A percentile compares a stretch with the other conserved stretches of the same genome.
Evolutionary conservation across 2,329 filamentous ascomycete genomes (phyloP).

Genomic region (Penicillium capsulatum): DNA sequence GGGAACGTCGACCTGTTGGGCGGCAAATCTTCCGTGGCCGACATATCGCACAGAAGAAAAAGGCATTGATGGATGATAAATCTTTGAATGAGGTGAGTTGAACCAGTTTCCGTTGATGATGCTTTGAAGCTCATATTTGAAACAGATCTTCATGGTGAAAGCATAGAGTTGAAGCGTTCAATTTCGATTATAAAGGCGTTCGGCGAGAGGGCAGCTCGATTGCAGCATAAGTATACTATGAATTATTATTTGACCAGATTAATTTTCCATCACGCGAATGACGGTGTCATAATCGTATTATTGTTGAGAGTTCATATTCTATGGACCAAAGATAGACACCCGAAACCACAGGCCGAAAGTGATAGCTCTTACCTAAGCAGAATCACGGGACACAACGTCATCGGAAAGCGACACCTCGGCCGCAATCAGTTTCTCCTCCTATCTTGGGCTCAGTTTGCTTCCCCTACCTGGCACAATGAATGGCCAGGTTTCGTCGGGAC

Average conservation of each 20-base stretch:
- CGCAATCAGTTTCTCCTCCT: too few relatives aligned
- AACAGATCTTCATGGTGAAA: constrained; percentile 26
- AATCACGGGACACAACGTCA: background rate
- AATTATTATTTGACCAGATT: too few relatives aligned
- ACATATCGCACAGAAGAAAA: constrained; percentile 83
- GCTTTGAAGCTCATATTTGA: constrained; percentile 4
- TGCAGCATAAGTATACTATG: too few relatives aligned
- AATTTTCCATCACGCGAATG: too few relatives aligned
- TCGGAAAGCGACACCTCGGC: too few relatives aligned
- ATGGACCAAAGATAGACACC: too few relatives aligned
- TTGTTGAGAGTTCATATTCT: too few relatives aligned
- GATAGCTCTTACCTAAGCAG: background rate
- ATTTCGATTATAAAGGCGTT: too few relatives aligned
- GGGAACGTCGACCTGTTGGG: constrained; percentile 48
- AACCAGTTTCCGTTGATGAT: background rate
- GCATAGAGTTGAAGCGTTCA: constrained; percentile 12
- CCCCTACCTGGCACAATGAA: constrained; percentile 10
- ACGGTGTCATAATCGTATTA: too few relatives aligned
- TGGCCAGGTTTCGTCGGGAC: constrained; percentile 7
- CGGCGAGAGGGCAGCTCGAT: too few relatives aligned
- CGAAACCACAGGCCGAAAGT: background rate
- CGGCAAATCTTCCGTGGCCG: constrained; percentile 72
- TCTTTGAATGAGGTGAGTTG: constrained; percentile 77
- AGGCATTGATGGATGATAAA: constrained; percentile 73
- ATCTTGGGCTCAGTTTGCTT: background rate